These are phyloP conservation scores for Vitis hybrid DNA, from an alignment of 177 flowering plant species.

Conservation along the genomic window DNA sequence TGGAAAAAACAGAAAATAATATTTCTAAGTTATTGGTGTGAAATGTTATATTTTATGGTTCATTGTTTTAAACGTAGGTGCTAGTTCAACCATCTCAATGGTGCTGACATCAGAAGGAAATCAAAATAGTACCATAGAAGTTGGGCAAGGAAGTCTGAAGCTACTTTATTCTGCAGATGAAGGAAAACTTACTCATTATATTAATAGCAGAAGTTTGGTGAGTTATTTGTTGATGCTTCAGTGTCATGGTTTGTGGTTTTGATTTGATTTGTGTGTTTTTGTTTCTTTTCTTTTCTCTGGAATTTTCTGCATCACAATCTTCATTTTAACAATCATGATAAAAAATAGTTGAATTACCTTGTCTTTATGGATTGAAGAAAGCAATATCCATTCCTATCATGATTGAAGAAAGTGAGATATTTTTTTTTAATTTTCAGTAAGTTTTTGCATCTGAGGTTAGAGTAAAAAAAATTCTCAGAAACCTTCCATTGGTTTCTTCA, in stretches of 20 bases:
- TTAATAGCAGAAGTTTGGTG: conserved; percentile 60
- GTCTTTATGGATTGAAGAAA: no score
- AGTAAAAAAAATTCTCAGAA: no score
- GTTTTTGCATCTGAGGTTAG: no score
- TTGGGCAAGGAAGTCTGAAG: conserved; percentile 74
- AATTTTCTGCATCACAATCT: no score
- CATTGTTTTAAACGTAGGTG: conserved; percentile 28
- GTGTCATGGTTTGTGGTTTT: background rate
- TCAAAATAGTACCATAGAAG: conserved; percentile 40
- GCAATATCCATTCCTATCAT: no score
- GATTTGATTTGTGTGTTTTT: conserved; percentile 9
- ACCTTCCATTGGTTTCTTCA: no score
- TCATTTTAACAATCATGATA: no score
- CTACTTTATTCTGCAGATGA: conserved; percentile 46
- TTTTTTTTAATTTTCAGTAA: no score
- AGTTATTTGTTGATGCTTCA: conserved; percentile 2
- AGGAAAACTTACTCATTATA: conserved; percentile 56
- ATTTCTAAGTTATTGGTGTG: conserved; percentile 1
- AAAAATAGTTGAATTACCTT: no score
- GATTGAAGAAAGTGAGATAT: no score
- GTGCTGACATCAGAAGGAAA: conserved; percentile 27
- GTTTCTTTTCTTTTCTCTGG: no score
- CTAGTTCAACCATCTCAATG: conserved; percentile 35
- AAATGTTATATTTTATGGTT: background rate
- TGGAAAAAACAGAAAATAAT: background rate